Evolutionary conservation across 257 asterid species (phyloP).

Genomic region (Lavandula angustifolia): DNA sequence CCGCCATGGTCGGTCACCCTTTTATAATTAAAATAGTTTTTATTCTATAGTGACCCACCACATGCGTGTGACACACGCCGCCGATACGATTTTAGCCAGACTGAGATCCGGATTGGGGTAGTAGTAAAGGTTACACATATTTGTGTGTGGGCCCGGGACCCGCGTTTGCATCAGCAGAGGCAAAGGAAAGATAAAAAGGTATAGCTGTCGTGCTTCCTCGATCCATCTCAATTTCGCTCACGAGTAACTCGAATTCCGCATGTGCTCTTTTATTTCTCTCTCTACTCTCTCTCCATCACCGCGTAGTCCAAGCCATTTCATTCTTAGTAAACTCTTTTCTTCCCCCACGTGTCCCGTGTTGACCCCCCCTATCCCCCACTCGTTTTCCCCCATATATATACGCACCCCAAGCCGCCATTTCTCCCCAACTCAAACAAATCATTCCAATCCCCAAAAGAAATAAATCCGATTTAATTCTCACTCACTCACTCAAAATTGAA

Average conservation of each 20-base stretch:
- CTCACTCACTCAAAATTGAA: neutral
- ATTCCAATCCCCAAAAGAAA: neutral
- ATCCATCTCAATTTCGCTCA: slow-evolving; percentile 21
- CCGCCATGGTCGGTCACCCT: no score
- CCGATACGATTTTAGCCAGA: no score
- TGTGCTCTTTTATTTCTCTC: slow-evolving; percentile 5
- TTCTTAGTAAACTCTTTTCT: neutral
- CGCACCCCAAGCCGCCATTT: slow-evolving; percentile 56
- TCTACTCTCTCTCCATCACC: slow-evolving; percentile 22
- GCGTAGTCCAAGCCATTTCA: slow-evolving; percentile 35
- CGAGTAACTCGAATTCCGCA: slow-evolving; percentile 32
- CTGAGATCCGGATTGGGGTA: no score
- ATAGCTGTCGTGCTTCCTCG: slow-evolving; percentile 26
- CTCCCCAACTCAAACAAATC: neutral
- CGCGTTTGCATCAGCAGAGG: no score
- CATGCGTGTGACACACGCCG: no score
- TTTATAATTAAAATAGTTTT: no score
- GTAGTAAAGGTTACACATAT: no score
- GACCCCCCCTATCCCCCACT: slow-evolving; percentile 19
- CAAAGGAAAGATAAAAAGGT: no score
- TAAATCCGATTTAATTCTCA: neutral
- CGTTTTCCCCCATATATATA: slow-evolving; percentile 35
- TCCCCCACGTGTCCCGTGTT: slow-evolving; percentile 35
- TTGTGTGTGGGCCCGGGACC: no score
- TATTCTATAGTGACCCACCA: no score